phyloP scores from a whole-genome alignment of 2,329 filamentous ascomycete species.

The Nigrospora sphaerica region DNA sequence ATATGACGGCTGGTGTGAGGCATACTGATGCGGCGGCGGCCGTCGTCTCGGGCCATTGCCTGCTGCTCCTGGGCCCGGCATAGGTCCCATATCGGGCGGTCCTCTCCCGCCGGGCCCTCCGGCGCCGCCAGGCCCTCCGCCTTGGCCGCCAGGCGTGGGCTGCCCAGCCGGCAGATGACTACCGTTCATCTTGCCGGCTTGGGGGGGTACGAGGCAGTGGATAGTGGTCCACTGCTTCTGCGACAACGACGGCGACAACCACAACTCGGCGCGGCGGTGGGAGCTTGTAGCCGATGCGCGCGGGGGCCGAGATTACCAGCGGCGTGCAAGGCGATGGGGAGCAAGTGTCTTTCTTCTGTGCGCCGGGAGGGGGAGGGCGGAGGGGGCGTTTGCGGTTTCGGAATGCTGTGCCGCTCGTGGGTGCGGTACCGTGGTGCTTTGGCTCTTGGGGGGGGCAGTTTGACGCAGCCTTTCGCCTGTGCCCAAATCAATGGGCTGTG shows the following conservation, averaged over 20 bases:
- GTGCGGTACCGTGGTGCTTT: too few species aligned
- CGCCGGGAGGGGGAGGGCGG: too few species aligned
- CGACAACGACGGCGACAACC: conserved; percentile 2
- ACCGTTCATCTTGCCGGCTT: conserved; percentile 71
- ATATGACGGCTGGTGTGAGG: conserved; percentile 28
- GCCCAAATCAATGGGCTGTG: background rate
- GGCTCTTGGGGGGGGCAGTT: too few species aligned
- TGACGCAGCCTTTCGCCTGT: too few species aligned
- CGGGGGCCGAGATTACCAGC: too few species aligned
- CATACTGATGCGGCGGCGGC: conserved; percentile 23
- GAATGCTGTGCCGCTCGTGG: too few species aligned
- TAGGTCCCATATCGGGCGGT: conserved; percentile 22
- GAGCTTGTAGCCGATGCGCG: too few species aligned
- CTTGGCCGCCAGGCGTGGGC: conserved; percentile 41
- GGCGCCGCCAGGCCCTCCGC: conserved; percentile 14
- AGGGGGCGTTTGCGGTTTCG: too few species aligned
- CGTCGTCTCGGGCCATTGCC: conserved; percentile 14
- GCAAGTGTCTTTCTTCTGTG: too few species aligned
- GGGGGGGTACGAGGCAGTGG: conserved; percentile 26
- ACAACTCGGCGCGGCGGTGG: too few species aligned
- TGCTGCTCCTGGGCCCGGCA: conserved; percentile 23
- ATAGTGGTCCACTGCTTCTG: conserved; percentile 20
- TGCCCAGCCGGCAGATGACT: conserved; percentile 73
- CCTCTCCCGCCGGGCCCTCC: conserved; percentile 15
- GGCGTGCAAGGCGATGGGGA: too few species aligned